Evolutionary conservation across 192 early-diverging fungal genomes (phyloP), one percentile per base, ranked within the genome.

Genomic region (Gaertneriomyces semiglobifer): DNA sequence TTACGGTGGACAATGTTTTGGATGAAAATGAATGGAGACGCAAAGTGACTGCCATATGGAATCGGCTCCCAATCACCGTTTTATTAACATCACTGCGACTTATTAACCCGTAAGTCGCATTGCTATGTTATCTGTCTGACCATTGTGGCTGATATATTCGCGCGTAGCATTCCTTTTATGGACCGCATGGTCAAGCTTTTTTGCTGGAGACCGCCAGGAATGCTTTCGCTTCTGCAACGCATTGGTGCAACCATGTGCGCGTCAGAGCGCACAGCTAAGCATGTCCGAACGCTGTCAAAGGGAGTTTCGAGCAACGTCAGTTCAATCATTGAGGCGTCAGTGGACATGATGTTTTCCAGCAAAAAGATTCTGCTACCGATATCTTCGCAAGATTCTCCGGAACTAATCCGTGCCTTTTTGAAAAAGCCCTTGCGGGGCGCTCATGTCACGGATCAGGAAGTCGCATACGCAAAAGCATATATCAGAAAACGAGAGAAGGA

Each of bases 161-260:
- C 60, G 12, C 20, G 7, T 43, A 71, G 69, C 18, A 60, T 71
- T 16, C 76, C 76, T 11, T 77, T 77, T 57, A 60, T 77, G 11
- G 71, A 77, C 11, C 68, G 71, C 1, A 48, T 77, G 5, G 60
- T 77, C 25, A 61, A 69, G 14, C 33, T 77, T n/a, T 77, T 77
- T 57, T 65, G 71, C 46, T 77, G 76, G 76, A 69, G 67, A 45
- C 76, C 76, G 7, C 75, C 75, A 0, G 71, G 68, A 20, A 56
- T 70, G 54, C 53, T 68, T 53, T 77, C 76, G 5, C 69, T 77
- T 33, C 55, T 77, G 4, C 71, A 73, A 58, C 46, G 48, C 7
- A 66, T 77, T 19, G 76, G 68, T 3, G 71, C 48, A 7, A 68
- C 73, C 20, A 53, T 77, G 12, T 68, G 64, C 46, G 57, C 68